phyloP scores from a whole-genome alignment of 2,329 filamentous ascomycete species.

The Raffaelea albimanens region DNA sequence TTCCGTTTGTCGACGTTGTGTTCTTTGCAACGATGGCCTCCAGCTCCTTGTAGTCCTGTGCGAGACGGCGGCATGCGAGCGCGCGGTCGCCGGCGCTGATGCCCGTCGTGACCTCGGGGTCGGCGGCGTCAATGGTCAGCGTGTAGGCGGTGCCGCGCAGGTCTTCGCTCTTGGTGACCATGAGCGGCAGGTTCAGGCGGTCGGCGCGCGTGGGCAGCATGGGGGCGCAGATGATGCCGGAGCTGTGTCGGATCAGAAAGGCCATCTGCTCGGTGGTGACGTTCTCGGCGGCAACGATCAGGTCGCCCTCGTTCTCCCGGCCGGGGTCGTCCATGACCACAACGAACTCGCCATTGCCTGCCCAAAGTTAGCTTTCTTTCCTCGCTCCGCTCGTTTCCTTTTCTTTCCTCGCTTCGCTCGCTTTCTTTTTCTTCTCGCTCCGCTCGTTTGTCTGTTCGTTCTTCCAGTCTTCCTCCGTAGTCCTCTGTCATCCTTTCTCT shows the following conservation, averaged over 20 bases:
- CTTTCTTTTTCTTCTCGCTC: too few relatives aligned
- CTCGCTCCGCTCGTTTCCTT: too few relatives aligned
- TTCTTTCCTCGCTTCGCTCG: too few relatives aligned
- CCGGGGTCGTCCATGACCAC: slow-evolving; percentile 86
- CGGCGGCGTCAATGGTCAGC: slow-evolving; percentile 71
- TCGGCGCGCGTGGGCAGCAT: slow-evolving; percentile 60
- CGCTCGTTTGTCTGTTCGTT: too few relatives aligned
- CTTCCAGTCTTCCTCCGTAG: too few relatives aligned
- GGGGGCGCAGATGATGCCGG: slow-evolving; percentile 86
- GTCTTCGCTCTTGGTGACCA: slow-evolving; percentile 70
- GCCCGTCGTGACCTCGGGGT: slow-evolving; percentile 70
- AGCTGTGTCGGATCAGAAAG: slow-evolving; percentile 88
- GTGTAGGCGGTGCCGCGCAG: slow-evolving; percentile 90
- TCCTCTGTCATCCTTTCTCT: too few relatives aligned
- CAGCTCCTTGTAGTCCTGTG: slow-evolving; percentile 23
- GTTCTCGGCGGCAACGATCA: slow-evolving; percentile 84
- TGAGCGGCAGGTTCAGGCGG: slow-evolving; percentile 72
- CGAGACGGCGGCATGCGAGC: slow-evolving; percentile 69
- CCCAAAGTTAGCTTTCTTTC: too few relatives aligned
- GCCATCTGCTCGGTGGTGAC: slow-evolving; percentile 86
- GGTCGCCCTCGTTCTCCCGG: slow-evolving; percentile 96
- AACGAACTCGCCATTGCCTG: slow-evolving; percentile 59
- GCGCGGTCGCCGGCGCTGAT: slow-evolving; percentile 85
- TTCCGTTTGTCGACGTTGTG: neutral
- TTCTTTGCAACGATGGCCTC: neutral